Conservation (phyloP, 2,329 filamentous ascomycete species). For the Diaporthe helianthi region DNA sequence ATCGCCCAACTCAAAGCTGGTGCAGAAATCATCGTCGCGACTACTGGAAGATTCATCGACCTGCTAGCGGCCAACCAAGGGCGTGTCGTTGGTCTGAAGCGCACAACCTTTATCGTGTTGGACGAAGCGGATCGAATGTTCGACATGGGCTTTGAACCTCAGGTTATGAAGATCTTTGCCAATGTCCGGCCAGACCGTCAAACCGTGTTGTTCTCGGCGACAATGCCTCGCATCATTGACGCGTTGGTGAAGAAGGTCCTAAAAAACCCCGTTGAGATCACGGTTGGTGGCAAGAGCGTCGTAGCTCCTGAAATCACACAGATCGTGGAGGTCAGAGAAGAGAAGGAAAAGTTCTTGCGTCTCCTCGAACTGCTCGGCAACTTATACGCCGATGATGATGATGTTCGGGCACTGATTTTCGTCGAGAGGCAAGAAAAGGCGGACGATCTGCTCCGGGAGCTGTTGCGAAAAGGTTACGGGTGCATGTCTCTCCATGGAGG, state of each 20-base stretch:
- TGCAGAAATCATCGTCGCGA: slow-evolving; percentile 93
- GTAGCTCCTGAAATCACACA: slow-evolving; percentile 94
- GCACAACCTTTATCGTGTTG: slow-evolving; percentile 92
- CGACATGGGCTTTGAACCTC: slow-evolving; percentile 98
- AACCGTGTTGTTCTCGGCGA: slow-evolving; percentile 94
- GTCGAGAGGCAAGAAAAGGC: slow-evolving; percentile 92
- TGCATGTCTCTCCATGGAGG: slow-evolving; percentile 95
- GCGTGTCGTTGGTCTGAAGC: slow-evolving; percentile 87
- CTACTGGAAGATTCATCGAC: slow-evolving; percentile 94
- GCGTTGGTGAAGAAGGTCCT: slow-evolving; percentile 88
- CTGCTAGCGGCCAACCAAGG: slow-evolving; percentile 91
- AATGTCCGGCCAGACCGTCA: slow-evolving; percentile 93
- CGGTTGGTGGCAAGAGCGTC: slow-evolving; percentile 85
- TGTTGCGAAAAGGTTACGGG: slow-evolving; percentile 84
- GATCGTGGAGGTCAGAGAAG: slow-evolving; percentile 84
- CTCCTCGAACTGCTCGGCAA: slow-evolving; percentile 87
- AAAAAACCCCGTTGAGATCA: slow-evolving; percentile 85
- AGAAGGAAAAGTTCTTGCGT: slow-evolving; percentile 82
- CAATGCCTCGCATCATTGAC: slow-evolving; percentile 93
- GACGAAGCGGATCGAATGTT: slow-evolving; percentile 99
- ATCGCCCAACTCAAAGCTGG: slow-evolving; percentile 96
- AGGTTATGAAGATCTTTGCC: slow-evolving; percentile 94
- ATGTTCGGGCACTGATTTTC: slow-evolving; percentile 88
- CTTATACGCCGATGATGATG: slow-evolving; percentile 85
- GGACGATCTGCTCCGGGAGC: slow-evolving; percentile 78